These are phyloP conservation scores for Echria macrotheca DNA, from an alignment of 495 filamentous ascomycete genomes.

Conservation along the genomic window DNA sequence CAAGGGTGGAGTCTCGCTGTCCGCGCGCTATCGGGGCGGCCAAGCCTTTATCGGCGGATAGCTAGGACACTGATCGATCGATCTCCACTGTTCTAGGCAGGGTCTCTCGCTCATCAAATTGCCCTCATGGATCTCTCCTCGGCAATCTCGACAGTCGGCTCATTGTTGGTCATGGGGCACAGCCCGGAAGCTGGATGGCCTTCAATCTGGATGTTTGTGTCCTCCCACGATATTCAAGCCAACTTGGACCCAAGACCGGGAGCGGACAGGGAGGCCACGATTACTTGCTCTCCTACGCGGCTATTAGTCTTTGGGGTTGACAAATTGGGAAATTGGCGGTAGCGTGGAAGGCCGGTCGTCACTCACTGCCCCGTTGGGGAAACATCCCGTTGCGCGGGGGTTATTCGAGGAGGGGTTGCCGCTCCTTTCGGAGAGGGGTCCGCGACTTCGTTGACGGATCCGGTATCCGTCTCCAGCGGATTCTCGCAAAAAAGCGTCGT, in stretches of 20 bases:
- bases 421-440: background rate
- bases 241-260: too few species aligned
- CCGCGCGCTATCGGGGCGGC: background rate
- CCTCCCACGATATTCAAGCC: too few species aligned
- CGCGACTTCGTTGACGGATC: background rate
- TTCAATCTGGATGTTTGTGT: background rate
- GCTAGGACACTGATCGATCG: background rate
- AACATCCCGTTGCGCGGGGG: background rate
- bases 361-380: too few species aligned
- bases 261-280: too few species aligned
- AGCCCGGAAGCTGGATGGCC: constrained; percentile 1
- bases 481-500: background rate
- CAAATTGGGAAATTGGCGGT: too few species aligned
- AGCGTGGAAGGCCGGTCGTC: too few species aligned
- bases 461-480: background rate
- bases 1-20: background rate
- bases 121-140: constrained; percentile 4
- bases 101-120: constrained; percentile 5
- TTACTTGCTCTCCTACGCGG: too few species aligned
- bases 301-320: too few species aligned
- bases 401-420: background rate
- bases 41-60: background rate
- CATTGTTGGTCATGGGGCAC: background rate
- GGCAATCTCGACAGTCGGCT: constrained; percentile 8
- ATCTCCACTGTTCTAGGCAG: constrained; percentile 1